phyloP scores from a whole-genome alignment of 2,329 filamentous ascomycete genomes.

The Aspergillus aculeatinus region DNA sequence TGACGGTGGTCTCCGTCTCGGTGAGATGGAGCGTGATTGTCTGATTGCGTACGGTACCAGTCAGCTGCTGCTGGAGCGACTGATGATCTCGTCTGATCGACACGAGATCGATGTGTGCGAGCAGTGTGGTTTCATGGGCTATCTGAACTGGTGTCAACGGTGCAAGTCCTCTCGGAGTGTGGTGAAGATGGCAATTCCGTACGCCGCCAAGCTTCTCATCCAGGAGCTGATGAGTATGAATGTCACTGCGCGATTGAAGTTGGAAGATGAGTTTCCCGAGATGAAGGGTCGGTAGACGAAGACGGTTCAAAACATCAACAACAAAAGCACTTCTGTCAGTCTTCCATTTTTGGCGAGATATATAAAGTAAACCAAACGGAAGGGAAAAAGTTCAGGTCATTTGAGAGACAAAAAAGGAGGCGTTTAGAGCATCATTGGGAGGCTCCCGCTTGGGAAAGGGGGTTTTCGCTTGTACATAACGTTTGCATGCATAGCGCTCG shows the following conservation, averaged over 20 bases:
- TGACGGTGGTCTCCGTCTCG: conserved; percentile 86
- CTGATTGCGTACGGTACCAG: conserved; percentile 94
- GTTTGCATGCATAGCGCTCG: conserved; percentile 26
- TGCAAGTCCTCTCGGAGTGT: conserved; percentile 84
- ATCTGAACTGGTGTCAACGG: conserved; percentile 89
- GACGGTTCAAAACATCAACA: neutral
- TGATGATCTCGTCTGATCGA: conserved; percentile 93
- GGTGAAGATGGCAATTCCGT: conserved; percentile 92
- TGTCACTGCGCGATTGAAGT: conserved; percentile 84
- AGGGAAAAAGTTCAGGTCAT: neutral
- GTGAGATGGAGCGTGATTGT: conserved; percentile 99
- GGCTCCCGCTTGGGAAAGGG: neutral
- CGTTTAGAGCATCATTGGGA: conserved; percentile 5
- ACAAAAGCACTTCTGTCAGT: neutral
- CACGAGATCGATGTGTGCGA: conserved; percentile 93
- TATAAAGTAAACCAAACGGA: neutral
- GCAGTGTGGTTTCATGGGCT: conserved; percentile 90
- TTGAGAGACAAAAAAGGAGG: conserved; percentile 3
- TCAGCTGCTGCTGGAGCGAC: conserved; percentile 83
- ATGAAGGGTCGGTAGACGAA: conserved; percentile 34
- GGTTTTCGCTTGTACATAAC: conserved; percentile 14
- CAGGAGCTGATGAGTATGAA: conserved; percentile 99
- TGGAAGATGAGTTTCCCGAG: conserved; percentile 88
- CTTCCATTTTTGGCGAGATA: neutral
- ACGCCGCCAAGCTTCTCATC: conserved; percentile 91